Percentiles rank a stretch among this genome's conserved stretches.
These are phyloP conservation scores for Thalassiosira pacifica DNA, from an alignment of 352 stramenopile species.

Conservation along the genomic window DNA sequence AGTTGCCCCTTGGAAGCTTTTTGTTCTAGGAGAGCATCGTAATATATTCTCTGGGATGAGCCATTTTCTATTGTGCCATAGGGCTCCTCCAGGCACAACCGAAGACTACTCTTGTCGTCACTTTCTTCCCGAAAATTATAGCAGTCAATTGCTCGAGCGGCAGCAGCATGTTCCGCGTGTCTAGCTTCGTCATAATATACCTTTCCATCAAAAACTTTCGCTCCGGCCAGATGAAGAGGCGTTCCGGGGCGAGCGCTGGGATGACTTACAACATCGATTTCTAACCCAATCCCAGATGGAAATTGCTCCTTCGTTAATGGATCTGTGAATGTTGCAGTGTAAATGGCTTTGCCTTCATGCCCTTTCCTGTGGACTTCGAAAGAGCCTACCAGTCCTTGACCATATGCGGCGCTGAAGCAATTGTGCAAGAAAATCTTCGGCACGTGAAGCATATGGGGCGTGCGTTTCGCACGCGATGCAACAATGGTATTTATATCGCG, in stretches of 20 bases:
- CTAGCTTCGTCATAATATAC: constrained; percentile 49
- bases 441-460: not conserved
- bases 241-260: not conserved
- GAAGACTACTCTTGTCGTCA: not conserved
- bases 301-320: constrained; percentile 52
- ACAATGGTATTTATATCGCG: too few relatives aligned
- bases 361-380: not conserved
- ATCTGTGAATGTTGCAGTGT: constrained; percentile 49
- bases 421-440: not conserved
- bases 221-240: constrained; percentile 28
- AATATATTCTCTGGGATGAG: too few relatives aligned
- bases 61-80: too few relatives aligned
- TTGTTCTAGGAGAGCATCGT: too few relatives aligned
- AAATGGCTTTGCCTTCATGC: constrained; percentile 26
- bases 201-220: constrained; percentile 40
- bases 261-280: constrained; percentile 15
- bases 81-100: constrained; percentile 56
- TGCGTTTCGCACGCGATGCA: not conserved
- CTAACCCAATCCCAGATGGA: constrained; percentile 38
- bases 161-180: constrained; percentile 53
- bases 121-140: constrained; percentile 52
- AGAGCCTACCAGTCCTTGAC: not conserved
- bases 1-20: too few relatives aligned
- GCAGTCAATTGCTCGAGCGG: constrained; percentile 62
- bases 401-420: not conserved